Evolutionary conservation across 768 basidiomycete species (phyloP).

Genomic region (Neoboletus subvelutipes): DNA sequence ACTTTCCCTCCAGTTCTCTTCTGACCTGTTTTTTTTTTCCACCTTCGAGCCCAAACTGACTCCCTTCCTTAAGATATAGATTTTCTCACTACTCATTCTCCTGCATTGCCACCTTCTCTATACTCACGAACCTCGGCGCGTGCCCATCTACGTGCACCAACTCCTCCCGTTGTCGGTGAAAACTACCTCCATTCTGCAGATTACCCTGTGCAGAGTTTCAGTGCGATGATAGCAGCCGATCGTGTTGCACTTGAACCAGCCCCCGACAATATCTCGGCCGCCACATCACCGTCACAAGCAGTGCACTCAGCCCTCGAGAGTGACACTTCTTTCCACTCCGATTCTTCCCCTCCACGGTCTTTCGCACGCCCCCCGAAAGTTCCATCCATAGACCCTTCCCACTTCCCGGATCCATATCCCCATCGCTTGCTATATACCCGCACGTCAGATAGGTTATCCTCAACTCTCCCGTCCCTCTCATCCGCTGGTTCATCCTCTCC

Average conservation of each 20-base stretch:
- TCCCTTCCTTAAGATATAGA: conserved; percentile 23
- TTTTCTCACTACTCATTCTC: conserved; percentile 31
- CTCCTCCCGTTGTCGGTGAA: conserved; percentile 32
- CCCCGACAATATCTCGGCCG: conserved; percentile 19
- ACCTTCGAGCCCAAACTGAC: conserved; percentile 18
- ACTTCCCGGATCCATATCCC: conserved; percentile 73
- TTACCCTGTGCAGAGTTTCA: conserved; percentile 15
- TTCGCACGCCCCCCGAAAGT: conserved; percentile 47
- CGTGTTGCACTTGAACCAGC: conserved; percentile 7
- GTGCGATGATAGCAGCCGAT: conserved; percentile 22
- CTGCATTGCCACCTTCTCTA: conserved; percentile 34
- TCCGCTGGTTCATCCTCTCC: conserved; percentile 69
- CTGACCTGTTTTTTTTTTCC: conserved; percentile 20
- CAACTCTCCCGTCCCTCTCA: conserved; percentile 58
- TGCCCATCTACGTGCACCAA: conserved; percentile 41
- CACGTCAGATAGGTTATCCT: conserved; percentile 34
- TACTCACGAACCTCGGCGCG: conserved; percentile 32
- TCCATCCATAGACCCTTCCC: conserved; percentile 57
- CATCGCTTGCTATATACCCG: conserved; percentile 50
- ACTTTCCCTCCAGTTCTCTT: background rate
- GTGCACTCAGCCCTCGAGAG: conserved; percentile 35
- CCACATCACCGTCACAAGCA: conserved; percentile 25
- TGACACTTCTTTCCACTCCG: conserved; percentile 39
- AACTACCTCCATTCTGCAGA: conserved; percentile 29
- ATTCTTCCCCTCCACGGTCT: conserved; percentile 34